A percentile compares a stretch with the other conserved stretches of the same genome.
phyloP scores from a whole-genome alignment of 768 basidiomycete species.

The Panaeolus cyanescens region DNA sequence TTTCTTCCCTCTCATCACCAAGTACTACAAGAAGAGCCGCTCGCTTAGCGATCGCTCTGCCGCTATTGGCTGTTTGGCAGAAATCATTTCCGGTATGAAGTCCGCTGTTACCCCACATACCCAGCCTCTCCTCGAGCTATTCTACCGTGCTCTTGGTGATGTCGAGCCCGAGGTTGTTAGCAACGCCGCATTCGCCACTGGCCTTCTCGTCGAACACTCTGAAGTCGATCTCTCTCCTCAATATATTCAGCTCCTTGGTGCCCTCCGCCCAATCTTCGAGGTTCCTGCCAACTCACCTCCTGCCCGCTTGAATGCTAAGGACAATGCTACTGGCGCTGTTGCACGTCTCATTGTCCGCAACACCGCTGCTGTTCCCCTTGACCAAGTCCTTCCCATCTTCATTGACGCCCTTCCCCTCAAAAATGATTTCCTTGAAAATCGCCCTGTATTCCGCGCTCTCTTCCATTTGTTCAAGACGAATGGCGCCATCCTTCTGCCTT shows the following conservation, averaged over 20 bases:
- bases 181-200: conserved; percentile 94
- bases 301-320: conserved; percentile 79
- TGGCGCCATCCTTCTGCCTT: conserved; percentile 66
- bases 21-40: conserved; percentile 91
- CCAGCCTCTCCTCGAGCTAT: conserved; percentile 77
- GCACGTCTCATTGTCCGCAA: conserved; percentile 86
- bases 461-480: conserved; percentile 86
- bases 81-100: conserved; percentile 94
- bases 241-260: conserved; percentile 74
- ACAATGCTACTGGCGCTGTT: conserved; percentile 96
- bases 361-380: conserved; percentile 76
- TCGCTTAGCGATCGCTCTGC: conserved; percentile 91
- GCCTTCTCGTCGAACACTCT: conserved; percentile 88
- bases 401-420: conserved; percentile 81
- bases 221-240: conserved; percentile 80
- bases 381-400: conserved; percentile 87
- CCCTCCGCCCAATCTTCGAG: conserved; percentile 81
- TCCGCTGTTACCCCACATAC: conserved; percentile 83
- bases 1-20: conserved; percentile 90
- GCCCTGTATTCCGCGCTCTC: conserved; percentile 84
- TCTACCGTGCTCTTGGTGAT: conserved; percentile 82
- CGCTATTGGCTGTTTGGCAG: conserved; percentile 91
- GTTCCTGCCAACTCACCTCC: conserved; percentile 63
- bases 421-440: conserved; percentile 89
- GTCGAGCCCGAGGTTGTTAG: conserved; percentile 91